Conservation (phyloP, 2,329 filamentous ascomycete genomes). For the Aspergillus novoparasiticus region DNA sequence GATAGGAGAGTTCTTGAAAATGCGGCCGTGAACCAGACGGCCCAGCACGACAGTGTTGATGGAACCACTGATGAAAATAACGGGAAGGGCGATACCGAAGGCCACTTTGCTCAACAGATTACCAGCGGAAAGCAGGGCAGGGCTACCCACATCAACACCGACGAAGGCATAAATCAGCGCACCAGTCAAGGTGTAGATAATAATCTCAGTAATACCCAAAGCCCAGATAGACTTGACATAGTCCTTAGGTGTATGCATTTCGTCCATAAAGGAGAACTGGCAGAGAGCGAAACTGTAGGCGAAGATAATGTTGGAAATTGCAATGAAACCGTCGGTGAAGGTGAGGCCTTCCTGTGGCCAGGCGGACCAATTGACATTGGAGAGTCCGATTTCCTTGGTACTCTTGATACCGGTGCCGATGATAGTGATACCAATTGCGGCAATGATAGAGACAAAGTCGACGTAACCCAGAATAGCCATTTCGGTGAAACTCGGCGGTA, state of each 20-base stretch:
- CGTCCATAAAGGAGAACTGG: slow-evolving; percentile 31
- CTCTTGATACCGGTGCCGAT: slow-evolving; percentile 36
- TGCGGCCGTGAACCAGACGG: slow-evolving; percentile 37
- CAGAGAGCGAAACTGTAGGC: slow-evolving; percentile 47
- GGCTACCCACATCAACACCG: slow-evolving; percentile 34
- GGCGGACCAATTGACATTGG: slow-evolving; percentile 32
- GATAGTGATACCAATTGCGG: slow-evolving; percentile 40
- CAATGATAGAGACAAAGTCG: slow-evolving; percentile 39
- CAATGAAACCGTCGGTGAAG: slow-evolving; percentile 38
- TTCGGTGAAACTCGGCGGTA: slow-evolving; percentile 41
- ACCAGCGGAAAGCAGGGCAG: slow-evolving; percentile 35
- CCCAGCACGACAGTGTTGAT: slow-evolving; percentile 40
- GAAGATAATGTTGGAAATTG: slow-evolving; percentile 41
- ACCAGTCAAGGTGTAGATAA: slow-evolving; percentile 29
- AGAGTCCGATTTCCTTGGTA: slow-evolving; percentile 25
- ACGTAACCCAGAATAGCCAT: slow-evolving; percentile 43
- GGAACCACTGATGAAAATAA: slow-evolving; percentile 42
- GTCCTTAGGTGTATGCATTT: slow-evolving; percentile 29
- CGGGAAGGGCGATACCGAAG: slow-evolving; percentile 37
- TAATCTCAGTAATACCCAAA: slow-evolving; percentile 23
- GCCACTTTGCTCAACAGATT: slow-evolving; percentile 31
- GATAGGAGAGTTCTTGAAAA: slow-evolving; percentile 38
- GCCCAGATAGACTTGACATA: slow-evolving; percentile 29
- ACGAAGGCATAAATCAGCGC: slow-evolving; percentile 37
- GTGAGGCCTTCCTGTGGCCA: slow-evolving; percentile 32